Evolutionary conservation across 2,329 filamentous ascomycete genomes (phyloP).

Genomic region (Microdochium nivale): DNA sequence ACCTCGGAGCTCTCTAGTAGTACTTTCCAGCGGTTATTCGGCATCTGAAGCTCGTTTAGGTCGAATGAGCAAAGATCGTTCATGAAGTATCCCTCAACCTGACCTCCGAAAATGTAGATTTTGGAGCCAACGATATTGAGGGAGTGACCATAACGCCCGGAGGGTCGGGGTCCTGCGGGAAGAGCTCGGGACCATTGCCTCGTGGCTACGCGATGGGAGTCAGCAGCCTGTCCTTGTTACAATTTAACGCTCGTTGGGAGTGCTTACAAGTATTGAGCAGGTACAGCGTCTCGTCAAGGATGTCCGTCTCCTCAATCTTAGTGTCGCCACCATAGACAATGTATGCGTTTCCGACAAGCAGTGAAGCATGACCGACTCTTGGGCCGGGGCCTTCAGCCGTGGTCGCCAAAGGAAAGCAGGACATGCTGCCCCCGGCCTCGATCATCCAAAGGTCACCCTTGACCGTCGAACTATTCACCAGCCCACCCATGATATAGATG

Average conservation of each 20-base stretch:
- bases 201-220: constrained; percentile 53
- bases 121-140: constrained; percentile 95
- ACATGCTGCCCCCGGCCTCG: constrained; percentile 78
- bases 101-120: constrained; percentile 94
- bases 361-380: constrained; percentile 84
- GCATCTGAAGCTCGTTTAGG: constrained; percentile 84
- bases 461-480: constrained; percentile 91
- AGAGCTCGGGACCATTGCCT: constrained; percentile 96
- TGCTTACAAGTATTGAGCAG: constrained; percentile 89
- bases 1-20: constrained; percentile 69
- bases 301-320: constrained; percentile 87
- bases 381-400: constrained; percentile 92
- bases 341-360: constrained; percentile 95
- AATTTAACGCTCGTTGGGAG: not conserved
- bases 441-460: constrained; percentile 98
- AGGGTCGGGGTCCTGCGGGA: constrained; percentile 75
- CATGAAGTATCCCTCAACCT: constrained; percentile 97
- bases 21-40: constrained; percentile 89
- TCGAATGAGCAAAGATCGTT: constrained; percentile 95
- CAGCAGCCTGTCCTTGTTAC: not conserved
- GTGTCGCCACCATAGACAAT: constrained; percentile 99
- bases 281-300: constrained; percentile 91
- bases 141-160: constrained; percentile 91
- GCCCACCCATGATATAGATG: constrained; percentile 93
- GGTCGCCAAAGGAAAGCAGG: constrained; percentile 85